phyloP scores from a whole-genome alignment of 2,329 filamentous ascomycete species.

The Allantophomopsis cytisporea region DNA sequence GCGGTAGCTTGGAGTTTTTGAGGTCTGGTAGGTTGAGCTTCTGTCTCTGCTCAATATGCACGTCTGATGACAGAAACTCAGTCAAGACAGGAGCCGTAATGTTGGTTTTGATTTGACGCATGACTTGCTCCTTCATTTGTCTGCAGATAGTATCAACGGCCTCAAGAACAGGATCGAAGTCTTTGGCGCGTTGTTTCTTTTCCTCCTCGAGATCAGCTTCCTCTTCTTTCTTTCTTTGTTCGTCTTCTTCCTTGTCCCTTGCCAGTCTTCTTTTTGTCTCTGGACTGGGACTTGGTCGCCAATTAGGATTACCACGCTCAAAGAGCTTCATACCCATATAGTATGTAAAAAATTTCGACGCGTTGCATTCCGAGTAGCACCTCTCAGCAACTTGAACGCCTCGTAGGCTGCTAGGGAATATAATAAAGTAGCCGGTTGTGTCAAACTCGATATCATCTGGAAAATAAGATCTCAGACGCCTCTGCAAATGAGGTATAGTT shows the following conservation, averaged over 20 bases:
- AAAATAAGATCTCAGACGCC: constrained; percentile 69
- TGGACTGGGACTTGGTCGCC: constrained; percentile 25
- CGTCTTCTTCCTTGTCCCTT: constrained; percentile 50
- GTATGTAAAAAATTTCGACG: constrained; percentile 82
- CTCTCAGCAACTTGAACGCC: constrained; percentile 72
- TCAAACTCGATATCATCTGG: constrained; percentile 78
- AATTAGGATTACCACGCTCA: constrained; percentile 12
- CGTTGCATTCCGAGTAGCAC: constrained; percentile 68
- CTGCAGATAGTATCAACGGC: constrained; percentile 66
- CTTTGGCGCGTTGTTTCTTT: constrained; percentile 72
- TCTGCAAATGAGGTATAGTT: constrained; percentile 82
- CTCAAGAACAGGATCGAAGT: constrained; percentile 81
- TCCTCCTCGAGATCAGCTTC: constrained; percentile 80
- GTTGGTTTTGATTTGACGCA: constrained; percentile 79
- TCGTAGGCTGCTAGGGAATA: constrained; percentile 67
- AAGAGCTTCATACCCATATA: constrained; percentile 83
- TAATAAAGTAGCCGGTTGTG: constrained; percentile 75
- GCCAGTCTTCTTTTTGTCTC: constrained; percentile 25
- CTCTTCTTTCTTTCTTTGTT: constrained; percentile 56
- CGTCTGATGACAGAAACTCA: constrained; percentile 68
- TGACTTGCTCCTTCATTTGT: constrained; percentile 75
- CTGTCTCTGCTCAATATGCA: constrained; percentile 66
- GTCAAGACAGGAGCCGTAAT: constrained; percentile 72
- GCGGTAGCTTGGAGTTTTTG: constrained; percentile 40
- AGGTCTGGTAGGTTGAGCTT: constrained; percentile 66